A percentile compares a stretch with the other conserved stretches of the same genome.
Conservation (phyloP, 1,284 basidiomycete genomes). For the Vanrija sp. region DNA sequence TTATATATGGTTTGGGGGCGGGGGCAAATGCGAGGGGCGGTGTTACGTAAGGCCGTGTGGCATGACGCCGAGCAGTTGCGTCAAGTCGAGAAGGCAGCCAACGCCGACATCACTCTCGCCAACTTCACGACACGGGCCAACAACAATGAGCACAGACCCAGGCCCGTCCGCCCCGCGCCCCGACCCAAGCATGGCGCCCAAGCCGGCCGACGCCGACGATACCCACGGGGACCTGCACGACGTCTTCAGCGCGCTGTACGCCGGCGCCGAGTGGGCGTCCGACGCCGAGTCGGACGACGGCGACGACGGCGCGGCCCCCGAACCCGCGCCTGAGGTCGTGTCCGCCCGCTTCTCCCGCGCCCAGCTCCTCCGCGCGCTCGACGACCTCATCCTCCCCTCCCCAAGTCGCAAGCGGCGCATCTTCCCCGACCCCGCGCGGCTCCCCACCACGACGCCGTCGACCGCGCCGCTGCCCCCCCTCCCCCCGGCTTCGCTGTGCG, state of each 20-base stretch:
- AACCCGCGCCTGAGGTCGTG: background rate
- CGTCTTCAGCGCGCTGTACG: constrained; percentile 13
- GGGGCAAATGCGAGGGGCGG: too few species aligned
- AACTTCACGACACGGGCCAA: background rate
- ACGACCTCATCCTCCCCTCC: constrained; percentile 2
- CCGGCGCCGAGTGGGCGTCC: constrained; percentile 8
- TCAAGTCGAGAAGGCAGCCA: too few species aligned
- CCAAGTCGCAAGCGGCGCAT: background rate
- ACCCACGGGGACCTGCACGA: constrained; percentile 13
- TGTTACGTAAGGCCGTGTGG: too few species aligned
- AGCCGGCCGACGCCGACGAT: background rate
- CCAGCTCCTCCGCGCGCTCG: background rate
- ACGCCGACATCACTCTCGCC: background rate
- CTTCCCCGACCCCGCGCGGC: background rate
- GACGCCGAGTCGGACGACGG: background rate
- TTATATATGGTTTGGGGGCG: background rate
- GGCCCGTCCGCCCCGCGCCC: background rate
- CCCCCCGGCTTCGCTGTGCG: constrained; percentile 18
- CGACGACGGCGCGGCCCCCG: background rate
- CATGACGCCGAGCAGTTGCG: too few species aligned
- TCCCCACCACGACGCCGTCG: constrained; percentile 17
- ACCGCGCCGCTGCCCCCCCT: constrained; percentile 22
- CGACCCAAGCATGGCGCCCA: background rate
- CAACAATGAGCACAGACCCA: background rate
- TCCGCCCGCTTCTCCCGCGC: background rate